Base-by-base conservation (phyloP, 1,284 basidiomycete species). In the Marasmius sp. region DNA sequence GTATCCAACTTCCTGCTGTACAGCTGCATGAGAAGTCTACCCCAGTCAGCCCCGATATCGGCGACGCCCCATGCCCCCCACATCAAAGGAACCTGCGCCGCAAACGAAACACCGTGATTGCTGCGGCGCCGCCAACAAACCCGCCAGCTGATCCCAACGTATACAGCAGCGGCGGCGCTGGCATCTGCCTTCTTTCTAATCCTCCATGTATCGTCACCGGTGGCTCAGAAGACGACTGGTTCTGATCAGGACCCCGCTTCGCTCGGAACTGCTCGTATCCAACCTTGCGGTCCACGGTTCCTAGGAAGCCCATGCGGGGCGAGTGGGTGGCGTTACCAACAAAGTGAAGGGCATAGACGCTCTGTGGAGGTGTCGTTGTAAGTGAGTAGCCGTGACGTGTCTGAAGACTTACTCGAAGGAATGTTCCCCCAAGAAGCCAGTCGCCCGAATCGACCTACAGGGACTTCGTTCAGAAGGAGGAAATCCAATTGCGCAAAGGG, bases 401-500 rank as follows among this genome's bases (percentile, higher is more conserved):
- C 3, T n/a, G 34, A 37, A 18, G 12, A 74, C 79, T 60, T 64
- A 83, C 84, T 66, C 85, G 78, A 60, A 87, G 74, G 65, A 85
- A 87, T 18, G 79, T 76, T 62, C 84, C 84, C 14, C 85, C 85
- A 20, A 86, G 75, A 16, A 87, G 75, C 86, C 86, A 87, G 70
- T 87, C 86, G 4, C 82, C 84, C n/a, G 82, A 82, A 65, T 79
- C 79, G 43, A 87, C 81, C 80, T 86, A 48, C 36, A 45, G 43
- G 37, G 34, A 47, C 36, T 47, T 47, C 53, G 41, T 8, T 45
- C 27, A 58, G 22, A 61, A 14, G 38, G 34, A 50, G 20, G 38
- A n/a, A 50, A 37, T 22, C 10, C 47, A 59, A 7, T 22, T 16
- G 33, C n/a, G 39, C 20, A 36, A 9, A 22, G 36, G 45, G 20